These are phyloP conservation scores for Penicillium egyptiacum DNA, from an alignment of 495 filamentous ascomycete genomes.

Conservation along the genomic window DNA sequence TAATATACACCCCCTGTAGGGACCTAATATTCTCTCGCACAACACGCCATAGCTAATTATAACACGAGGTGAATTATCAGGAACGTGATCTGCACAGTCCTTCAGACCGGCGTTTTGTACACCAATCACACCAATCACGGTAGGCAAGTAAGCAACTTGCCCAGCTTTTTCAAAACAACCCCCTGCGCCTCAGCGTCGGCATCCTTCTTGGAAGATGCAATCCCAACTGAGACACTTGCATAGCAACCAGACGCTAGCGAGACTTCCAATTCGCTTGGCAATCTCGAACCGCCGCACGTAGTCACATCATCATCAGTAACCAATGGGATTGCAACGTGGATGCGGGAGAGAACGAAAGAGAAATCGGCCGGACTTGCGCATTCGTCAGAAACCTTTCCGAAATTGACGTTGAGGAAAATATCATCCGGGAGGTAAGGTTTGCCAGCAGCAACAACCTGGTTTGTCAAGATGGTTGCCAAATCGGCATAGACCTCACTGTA, in stretches of 20 bases:
- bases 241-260: slow-evolving; percentile 52
- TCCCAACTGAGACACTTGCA: slow-evolving; percentile 62
- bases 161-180: slow-evolving; percentile 55
- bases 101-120: not conserved
- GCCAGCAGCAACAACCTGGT: slow-evolving; percentile 52
- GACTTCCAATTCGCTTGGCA: slow-evolving; percentile 58
- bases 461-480: slow-evolving; percentile 56
- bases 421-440: slow-evolving; percentile 58
- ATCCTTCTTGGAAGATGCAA: slow-evolving; percentile 57
- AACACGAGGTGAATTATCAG: slow-evolving; percentile 3
- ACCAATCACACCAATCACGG: slow-evolving; percentile 45
- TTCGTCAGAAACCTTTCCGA: slow-evolving; percentile 47
- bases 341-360: slow-evolving; percentile 60
- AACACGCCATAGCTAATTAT: not conserved
- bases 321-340: slow-evolving; percentile 49
- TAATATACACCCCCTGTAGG: not conserved
- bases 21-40: not conserved
- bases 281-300: slow-evolving; percentile 53
- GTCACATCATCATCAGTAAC: slow-evolving; percentile 54
- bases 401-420: slow-evolving; percentile 69
- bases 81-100: not conserved
- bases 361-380: slow-evolving; percentile 53
- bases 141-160: slow-evolving; percentile 48
- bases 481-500: slow-evolving; percentile 61
- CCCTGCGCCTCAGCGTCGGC: slow-evolving; percentile 55